These are phyloP conservation scores for Zychaea mexicana DNA, from an alignment of 371 early-diverging fungal genomes.

Conservation along the genomic window DNA sequence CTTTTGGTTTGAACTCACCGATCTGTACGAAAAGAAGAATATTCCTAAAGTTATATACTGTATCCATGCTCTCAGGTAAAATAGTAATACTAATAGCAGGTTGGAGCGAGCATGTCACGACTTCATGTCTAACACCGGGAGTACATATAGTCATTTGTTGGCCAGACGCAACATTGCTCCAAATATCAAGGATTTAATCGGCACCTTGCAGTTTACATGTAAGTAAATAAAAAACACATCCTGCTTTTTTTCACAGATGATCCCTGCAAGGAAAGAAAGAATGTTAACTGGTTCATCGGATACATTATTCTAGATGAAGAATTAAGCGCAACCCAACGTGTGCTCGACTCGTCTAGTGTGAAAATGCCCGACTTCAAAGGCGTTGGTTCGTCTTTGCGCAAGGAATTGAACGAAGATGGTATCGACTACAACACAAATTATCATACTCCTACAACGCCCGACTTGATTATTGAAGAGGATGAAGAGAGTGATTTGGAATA, in stretches of 20 bases:
- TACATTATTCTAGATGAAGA: constrained; percentile 65
- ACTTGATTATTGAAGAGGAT: constrained; percentile 49
- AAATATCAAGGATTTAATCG: constrained; percentile 90
- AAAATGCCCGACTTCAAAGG: constrained; percentile 85
- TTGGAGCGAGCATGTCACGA: background rate
- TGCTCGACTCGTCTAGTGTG: constrained; percentile 79
- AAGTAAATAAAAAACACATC: constrained; percentile 5
- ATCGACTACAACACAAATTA: constrained; percentile 23
- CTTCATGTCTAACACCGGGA: background rate
- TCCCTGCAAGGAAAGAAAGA: background rate
- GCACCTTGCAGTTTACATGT: constrained; percentile 90
- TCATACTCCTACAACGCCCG: constrained; percentile 32
- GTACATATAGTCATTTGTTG: constrained; percentile 77
- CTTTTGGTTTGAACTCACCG: constrained; percentile 98
- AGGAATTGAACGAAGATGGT: constrained; percentile 58
- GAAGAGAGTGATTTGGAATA: constrained; percentile 39
- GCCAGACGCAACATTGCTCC: constrained; percentile 86
- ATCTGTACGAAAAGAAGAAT: constrained; percentile 99
- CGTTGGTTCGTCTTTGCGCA: constrained; percentile 69
- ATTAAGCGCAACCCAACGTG: constrained; percentile 80
- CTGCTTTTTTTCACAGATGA: background rate
- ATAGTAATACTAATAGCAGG: background rate
- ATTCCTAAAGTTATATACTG: constrained; percentile 99
- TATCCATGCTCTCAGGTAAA: constrained; percentile 96
- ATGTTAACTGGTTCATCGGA: background rate